Conservation (phyloP, 805 yeast genomes). For the Wickerhamomyces subpelliculosus region DNA sequence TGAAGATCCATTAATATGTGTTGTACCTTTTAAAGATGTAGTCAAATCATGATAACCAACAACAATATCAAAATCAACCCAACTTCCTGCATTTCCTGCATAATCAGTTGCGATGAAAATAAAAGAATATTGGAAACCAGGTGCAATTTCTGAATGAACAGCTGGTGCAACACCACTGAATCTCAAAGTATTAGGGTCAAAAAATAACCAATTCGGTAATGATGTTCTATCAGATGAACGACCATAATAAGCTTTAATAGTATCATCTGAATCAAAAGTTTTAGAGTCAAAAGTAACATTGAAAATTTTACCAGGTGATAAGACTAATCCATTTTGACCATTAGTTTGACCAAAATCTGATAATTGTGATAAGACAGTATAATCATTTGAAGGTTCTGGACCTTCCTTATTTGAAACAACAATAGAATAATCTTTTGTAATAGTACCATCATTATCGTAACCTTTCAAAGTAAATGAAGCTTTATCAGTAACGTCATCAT, state of each 20-base stretch:
- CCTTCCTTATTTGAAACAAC: conserved; percentile 54
- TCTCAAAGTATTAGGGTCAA: conserved; percentile 52
- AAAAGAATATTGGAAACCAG: conserved; percentile 65
- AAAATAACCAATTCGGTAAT: conserved; percentile 82
- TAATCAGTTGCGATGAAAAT: conserved; percentile 75
- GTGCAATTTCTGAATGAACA: conserved; percentile 82
- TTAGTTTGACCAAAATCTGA: conserved; percentile 66
- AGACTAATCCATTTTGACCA: conserved; percentile 66
- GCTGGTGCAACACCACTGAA: conserved; percentile 87
- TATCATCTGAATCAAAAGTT: conserved; percentile 49
- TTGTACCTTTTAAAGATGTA: conserved; percentile 50
- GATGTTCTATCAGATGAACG: conserved; percentile 78
- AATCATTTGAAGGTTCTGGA: conserved; percentile 37
- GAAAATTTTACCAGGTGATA: conserved; percentile 64
- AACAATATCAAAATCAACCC: conserved; percentile 59
- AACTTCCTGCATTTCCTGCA: conserved; percentile 64
- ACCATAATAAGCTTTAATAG: conserved; percentile 69
- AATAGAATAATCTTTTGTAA: conserved; percentile 46
- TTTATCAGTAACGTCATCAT: conserved; percentile 35
- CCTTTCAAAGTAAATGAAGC: conserved; percentile 55
- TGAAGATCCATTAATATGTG: conserved; percentile 61
- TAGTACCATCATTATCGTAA: conserved; percentile 45
- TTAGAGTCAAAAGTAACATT: conserved; percentile 53
- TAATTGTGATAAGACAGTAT: conserved; percentile 45
- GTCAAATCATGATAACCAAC: conserved; percentile 87